Evolutionary conservation across 345 rosid species (phyloP).

Genomic region (Trapa incisa): DNA sequence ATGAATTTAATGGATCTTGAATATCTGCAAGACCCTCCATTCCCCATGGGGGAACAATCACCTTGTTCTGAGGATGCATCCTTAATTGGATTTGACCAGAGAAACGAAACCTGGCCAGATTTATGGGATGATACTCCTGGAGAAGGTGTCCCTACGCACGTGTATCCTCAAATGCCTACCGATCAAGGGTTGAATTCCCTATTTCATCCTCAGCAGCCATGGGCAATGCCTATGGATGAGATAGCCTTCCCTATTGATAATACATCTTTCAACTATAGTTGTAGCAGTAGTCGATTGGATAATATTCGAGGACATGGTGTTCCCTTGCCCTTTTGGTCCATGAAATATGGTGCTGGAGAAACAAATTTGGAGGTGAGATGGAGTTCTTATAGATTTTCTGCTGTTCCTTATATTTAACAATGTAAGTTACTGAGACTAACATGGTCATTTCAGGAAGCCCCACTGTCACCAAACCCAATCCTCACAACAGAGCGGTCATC

Average conservation of each 20-base stretch:
- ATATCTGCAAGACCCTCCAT: neutral
- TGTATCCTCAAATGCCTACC: neutral
- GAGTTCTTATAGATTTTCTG: neutral
- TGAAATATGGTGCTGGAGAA: neutral
- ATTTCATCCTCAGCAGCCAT: neutral
- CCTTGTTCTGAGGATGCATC: neutral
- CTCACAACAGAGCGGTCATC: too few relatives aligned
- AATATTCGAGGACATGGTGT: neutral
- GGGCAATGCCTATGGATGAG: neutral
- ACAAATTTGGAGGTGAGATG: slow-evolving; percentile 2
- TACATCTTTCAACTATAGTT: neutral
- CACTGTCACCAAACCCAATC: neutral
- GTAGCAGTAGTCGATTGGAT: neutral
- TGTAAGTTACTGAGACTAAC: neutral
- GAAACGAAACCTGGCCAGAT: neutral
- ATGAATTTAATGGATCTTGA: neutral
- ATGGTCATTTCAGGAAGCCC: neutral
- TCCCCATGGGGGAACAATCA: neutral
- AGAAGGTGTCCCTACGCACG: neutral
- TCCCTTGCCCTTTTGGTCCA: neutral
- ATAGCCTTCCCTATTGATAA: neutral
- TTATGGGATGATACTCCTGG: neutral
- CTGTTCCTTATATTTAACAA: neutral
- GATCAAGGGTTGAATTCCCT: neutral
- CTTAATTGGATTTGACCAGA: neutral